These are phyloP conservation scores for Chlorella sorokiniana DNA, from an alignment of 139 green algal species.

Conservation along the genomic window DNA sequence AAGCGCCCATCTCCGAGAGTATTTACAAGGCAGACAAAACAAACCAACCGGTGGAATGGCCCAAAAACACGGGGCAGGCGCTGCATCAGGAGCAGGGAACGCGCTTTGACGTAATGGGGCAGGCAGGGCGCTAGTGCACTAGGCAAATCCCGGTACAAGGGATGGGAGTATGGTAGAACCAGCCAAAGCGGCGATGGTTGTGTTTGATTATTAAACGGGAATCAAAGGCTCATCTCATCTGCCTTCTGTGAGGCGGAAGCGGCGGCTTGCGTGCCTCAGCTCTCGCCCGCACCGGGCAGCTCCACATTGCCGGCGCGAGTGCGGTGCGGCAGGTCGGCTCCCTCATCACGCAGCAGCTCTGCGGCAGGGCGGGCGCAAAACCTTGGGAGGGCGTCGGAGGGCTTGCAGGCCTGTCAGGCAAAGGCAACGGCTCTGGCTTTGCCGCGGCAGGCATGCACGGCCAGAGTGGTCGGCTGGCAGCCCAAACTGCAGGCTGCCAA, in stretches of 20 bases:
- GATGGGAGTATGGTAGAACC: too few relatives aligned
- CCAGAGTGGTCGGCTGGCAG: too few relatives aligned
- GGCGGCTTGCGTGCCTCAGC: background rate
- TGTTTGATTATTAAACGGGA: too few relatives aligned
- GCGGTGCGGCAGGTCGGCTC: slow-evolving; percentile 32
- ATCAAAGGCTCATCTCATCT: background rate
- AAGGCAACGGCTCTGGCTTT: background rate
- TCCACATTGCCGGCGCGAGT: slow-evolving; percentile 20
- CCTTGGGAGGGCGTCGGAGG: too few relatives aligned
- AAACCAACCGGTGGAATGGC: background rate
- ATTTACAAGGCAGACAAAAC: background rate
- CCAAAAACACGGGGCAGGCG: background rate
- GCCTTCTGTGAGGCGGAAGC: background rate
- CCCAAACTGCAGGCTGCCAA: too few relatives aligned
- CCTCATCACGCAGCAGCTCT: slow-evolving; percentile 28
- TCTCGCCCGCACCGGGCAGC: slow-evolving; percentile 20
- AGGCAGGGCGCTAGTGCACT: too few relatives aligned
- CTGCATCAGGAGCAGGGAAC: background rate
- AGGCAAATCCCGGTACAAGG: too few relatives aligned
- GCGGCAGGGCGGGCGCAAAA: background rate
- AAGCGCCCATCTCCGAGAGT: background rate
- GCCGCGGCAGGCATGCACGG: too few relatives aligned
- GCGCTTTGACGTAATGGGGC: too few relatives aligned
- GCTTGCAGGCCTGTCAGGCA: too few relatives aligned
- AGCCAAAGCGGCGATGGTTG: too few relatives aligned